Conservation (phyloP, 78 protist genomes). For the Planoprotostelium fungivorum region DNA sequence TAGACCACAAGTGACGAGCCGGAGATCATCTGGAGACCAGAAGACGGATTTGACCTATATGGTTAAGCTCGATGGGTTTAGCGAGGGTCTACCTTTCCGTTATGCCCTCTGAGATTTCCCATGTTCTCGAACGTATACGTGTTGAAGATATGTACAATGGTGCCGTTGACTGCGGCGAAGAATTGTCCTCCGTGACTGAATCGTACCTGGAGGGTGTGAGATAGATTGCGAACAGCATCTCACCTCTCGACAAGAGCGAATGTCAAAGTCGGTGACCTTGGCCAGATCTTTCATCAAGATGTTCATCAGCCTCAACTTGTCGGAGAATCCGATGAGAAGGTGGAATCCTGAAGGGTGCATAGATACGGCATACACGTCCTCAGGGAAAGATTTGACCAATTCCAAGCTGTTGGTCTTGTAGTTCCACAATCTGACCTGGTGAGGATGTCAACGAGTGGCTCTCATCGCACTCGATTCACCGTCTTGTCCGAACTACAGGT, state of each 20-base stretch:
- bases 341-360: slow-evolving; percentile 59
- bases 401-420: slow-evolving; percentile 30
- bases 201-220: not conserved
- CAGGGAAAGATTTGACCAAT: slow-evolving; percentile 19
- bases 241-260: slow-evolving; percentile 49
- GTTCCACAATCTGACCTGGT: slow-evolving; percentile 65
- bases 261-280: slow-evolving; percentile 31
- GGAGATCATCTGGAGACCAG: slow-evolving; percentile 45
- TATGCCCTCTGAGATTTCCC: slow-evolving; percentile 55
- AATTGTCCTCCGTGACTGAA: slow-evolving; percentile 68
- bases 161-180: slow-evolving; percentile 63
- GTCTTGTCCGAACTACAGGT: slow-evolving; percentile 37
- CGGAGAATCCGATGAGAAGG: slow-evolving; percentile 64
- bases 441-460: too few relatives aligned
- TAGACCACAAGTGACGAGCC: slow-evolving; percentile 33
- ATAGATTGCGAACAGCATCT: not conserved
- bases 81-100: slow-evolving; percentile 14
- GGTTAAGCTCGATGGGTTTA: too few relatives aligned
- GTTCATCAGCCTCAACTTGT: slow-evolving; percentile 65
- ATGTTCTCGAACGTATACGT: slow-evolving; percentile 59
- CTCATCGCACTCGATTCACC: too few relatives aligned
- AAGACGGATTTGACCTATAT: not conserved
- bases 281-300: slow-evolving; percentile 51
- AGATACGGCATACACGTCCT: slow-evolving; percentile 29
- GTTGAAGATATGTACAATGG: slow-evolving; percentile 43